phyloP scores from a whole-genome alignment of 1,284 basidiomycete genomes.

The Neonothopanus nambi region DNA sequence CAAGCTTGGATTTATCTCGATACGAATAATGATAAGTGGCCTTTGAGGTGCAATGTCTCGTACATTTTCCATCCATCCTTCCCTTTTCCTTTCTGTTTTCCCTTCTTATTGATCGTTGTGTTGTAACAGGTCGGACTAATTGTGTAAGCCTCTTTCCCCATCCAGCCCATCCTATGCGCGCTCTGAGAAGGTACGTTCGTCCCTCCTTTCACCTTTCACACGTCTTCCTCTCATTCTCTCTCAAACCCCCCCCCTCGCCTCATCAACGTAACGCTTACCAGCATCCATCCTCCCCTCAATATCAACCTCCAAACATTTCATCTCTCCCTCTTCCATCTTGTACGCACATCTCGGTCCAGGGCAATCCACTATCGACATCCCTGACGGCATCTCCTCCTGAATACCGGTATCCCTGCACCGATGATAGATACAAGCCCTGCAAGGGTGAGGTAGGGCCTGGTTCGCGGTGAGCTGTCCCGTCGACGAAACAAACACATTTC shows the following conservation, averaged over 20 bases:
- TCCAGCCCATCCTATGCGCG: no score
- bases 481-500: constrained; percentile 48
- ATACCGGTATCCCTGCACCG: constrained; percentile 36
- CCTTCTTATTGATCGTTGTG: no score
- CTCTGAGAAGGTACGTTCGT: not conserved
- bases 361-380: constrained; percentile 22
- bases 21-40: not conserved
- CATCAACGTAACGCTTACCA: constrained; percentile 29
- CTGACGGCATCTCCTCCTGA: constrained; percentile 7
- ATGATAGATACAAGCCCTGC: constrained; percentile 40
- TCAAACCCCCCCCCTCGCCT: constrained; percentile 43
- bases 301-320: constrained; percentile 21
- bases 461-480: constrained; percentile 47
- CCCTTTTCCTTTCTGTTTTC: no score
- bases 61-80: constrained; percentile 12
- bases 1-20: constrained; percentile 1
- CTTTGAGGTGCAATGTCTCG: not conserved
- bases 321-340: constrained; percentile 23
- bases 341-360: constrained; percentile 21
- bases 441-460: constrained; percentile 42
- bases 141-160: no score
- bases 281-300: constrained; percentile 28
- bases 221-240: constrained; percentile 32
- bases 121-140: no score
- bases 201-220: constrained; percentile 51